Evolutionary conservation across 176 grass and related monocot species (phyloP).

Genomic region (Saccharum spontaneum): DNA sequence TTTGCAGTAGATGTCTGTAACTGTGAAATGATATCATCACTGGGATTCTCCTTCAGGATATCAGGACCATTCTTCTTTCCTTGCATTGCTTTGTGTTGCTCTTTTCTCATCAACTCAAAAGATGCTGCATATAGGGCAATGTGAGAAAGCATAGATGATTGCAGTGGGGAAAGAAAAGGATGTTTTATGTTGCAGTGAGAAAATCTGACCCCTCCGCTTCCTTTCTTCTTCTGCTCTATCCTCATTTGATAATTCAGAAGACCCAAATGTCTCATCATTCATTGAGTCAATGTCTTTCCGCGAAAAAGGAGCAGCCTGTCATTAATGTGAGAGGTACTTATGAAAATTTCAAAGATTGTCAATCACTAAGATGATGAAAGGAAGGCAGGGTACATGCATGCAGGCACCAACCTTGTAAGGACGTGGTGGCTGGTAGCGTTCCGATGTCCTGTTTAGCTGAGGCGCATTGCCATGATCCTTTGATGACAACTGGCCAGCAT

Average conservation of each 20-base stretch:
- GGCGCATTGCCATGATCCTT: slow-evolving; percentile 55
- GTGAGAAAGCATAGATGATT: slow-evolving; percentile 27
- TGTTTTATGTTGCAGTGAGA: background rate
- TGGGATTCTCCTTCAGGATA: slow-evolving; percentile 44
- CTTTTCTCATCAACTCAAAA: slow-evolving; percentile 98
- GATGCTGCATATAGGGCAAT: slow-evolving; percentile 58
- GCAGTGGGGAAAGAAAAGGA: background rate
- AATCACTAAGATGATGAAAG: slow-evolving; percentile 16
- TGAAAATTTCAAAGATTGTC: background rate
- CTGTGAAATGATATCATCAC: slow-evolving; percentile 62
- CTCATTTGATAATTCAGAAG: slow-evolving; percentile 60
- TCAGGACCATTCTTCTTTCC: slow-evolving; percentile 68
- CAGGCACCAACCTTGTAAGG: slow-evolving; percentile 59
- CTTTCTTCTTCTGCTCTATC: slow-evolving; percentile 92
- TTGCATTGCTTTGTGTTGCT: slow-evolving; percentile 84
- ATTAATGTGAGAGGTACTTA: slow-evolving; percentile 9
- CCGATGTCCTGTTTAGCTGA: slow-evolving; percentile 68
- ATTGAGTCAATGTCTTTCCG: slow-evolving; percentile 72
- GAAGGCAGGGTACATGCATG: background rate
- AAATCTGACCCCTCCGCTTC: slow-evolving; percentile 72
- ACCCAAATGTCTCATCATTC: slow-evolving; percentile 98
- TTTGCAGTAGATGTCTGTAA: slow-evolving; percentile 59
- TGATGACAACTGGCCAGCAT: slow-evolving; percentile 39
- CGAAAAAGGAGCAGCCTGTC: slow-evolving; percentile 60
- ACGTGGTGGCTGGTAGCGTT: slow-evolving; percentile 96